Evolutionary conservation across 1,284 basidiomycete species (phyloP), one percentile per base, ranked within the genome.

Genomic region (Puccinia horiana): DNA sequence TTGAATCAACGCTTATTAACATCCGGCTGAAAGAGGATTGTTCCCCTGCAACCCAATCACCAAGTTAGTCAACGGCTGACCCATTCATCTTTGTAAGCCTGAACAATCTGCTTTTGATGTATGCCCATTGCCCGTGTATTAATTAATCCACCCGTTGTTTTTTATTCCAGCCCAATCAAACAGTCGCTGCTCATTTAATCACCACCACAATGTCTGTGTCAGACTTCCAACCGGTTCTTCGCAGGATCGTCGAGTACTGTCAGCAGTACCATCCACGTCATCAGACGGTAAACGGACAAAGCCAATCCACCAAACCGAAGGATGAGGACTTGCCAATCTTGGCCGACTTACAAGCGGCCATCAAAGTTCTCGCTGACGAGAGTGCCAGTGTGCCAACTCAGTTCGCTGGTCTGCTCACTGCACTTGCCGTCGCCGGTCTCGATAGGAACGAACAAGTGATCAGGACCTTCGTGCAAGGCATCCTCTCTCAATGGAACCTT

Each of bases 381-480:
- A 56, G 61, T 26, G 32, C 23, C 74, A 58, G 29, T 29, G n/a
- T 56, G 11, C 44, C 83, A 0, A 73, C 84, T 32, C 86, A 86
- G 73, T 83, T 86, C 54, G 85, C 84, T 12, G 84, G 85, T 29
- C 85, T 86, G 74, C 83, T 86, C n/a, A 83, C 84, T 4, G 84
- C 84, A 3, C 82, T 86, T 0, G 58, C 83, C 2, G 74, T 85
- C n/a, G 83, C 83, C 18, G 84, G 84, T 26, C 83, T 84, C 54
- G 86, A 86, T 69, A 83, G 83, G 14, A 47, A 85, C 65, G 29
- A 70, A 70, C 35, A 42, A 61, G 65, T 80, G n/a, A 58, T 80
- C 65, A 29, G 52, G 18, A 70, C 69, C 16, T 80, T 70, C 65
- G 78, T 70, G 11, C 52, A 70, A 16, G 42, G 52, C 20, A 80